A percentile compares a stretch with the other conserved stretches of the same genome.
Conservation (phyloP, 345 rosid genomes). For the Eucalyptus tenuipes region DNA sequence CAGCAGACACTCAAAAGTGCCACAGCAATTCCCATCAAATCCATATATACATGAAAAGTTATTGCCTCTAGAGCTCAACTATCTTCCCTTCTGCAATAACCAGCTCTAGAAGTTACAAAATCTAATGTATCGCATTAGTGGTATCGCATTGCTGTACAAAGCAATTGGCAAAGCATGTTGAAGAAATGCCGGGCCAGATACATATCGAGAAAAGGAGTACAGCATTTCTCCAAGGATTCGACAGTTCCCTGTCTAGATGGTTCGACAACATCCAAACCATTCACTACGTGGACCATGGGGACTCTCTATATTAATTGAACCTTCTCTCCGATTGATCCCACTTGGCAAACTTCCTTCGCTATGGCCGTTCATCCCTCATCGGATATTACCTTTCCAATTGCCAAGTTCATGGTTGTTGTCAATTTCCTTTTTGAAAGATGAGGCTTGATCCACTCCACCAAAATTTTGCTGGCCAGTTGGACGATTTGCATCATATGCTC, state of each 20-base stretch:
- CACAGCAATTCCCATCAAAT: background rate
- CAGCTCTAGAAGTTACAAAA: background rate
- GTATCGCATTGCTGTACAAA: background rate
- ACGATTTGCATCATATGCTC: background rate
- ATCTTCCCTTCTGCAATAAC: background rate
- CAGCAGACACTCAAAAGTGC: background rate
- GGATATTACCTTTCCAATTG: background rate
- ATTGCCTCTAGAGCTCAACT: background rate
- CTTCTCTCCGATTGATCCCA: too few species aligned
- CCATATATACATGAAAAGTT: background rate
- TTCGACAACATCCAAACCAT: too few species aligned
- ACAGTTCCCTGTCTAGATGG: background rate
- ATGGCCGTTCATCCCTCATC: too few species aligned
- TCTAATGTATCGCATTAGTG: background rate
- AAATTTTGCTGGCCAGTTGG: background rate
- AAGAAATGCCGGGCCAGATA: background rate
- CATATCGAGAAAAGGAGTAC: background rate
- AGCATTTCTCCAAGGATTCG: background rate
- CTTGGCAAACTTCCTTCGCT: too few species aligned
- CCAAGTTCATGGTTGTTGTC: background rate
- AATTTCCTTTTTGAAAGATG: background rate
- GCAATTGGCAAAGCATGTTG: background rate
- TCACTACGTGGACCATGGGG: too few species aligned
- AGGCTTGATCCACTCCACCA: background rate
- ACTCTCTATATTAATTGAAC: too few species aligned